Evolutionary conservation across 2,329 filamentous ascomycete genomes (phyloP), one percentile per base, ranked within the genome.

Genomic region (Ophiocordyceps camponoti-leonardi): DNA sequence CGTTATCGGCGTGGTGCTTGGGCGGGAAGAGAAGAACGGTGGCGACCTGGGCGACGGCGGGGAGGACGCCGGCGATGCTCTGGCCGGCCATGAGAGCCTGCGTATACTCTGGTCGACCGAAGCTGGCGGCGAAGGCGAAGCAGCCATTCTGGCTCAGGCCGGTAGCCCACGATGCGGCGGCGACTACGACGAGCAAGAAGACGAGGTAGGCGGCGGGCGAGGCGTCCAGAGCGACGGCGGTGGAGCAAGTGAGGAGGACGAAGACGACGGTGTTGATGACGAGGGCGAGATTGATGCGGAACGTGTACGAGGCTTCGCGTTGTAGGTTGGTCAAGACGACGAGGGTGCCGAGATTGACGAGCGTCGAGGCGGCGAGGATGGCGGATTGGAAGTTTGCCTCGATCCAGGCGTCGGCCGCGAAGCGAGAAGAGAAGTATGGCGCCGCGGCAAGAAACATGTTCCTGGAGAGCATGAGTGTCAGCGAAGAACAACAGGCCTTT

Each of bases 371-470:
- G 31, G 86, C 84, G 48, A 93, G 74, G 58, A 96, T 90, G 48
- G 85, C 80, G 12, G 90, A 83, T 61, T 95, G 90, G 66, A 94
- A 96, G 67, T 87, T 85, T 50, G 77, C 71, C 33, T 81, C 71
- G 47, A 93, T 80, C 71, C 78, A 83, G 45, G 76, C 66, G 58
- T 81, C 77, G 49, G 72, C 70, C 42, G 73, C 67, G 62, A 96
- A 94, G 53, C 90, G 86, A 44, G 70, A 72, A 56, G 88, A 79
- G 65, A 96, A 95, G 68, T 96, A 96, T 5, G 90, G 86, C 2
- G 86, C 86, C 10, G 90, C 87, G 42, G 92, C 90, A 53, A 96
- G 77, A 62, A 96, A 95, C 90, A 95, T 95, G 68, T 96, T 96
- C 86, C 86, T 90, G 52, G 45, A 44, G 2, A 23, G 28, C 23